phyloP scores from a whole-genome alignment of 106 monocot genomes.

The Acorus gramineus region DNA sequence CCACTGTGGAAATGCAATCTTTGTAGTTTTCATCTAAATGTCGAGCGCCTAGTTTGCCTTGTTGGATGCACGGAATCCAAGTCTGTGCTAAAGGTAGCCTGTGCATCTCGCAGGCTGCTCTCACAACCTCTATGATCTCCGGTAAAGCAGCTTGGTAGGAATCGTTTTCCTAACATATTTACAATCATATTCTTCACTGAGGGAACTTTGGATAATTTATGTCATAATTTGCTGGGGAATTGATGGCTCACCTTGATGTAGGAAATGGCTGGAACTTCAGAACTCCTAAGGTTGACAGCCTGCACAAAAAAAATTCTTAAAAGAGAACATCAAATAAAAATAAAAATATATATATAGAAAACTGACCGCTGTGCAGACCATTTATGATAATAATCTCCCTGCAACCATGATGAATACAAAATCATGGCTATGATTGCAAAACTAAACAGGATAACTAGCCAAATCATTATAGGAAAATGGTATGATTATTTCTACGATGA shows the following conservation, averaged over 20 bases:
- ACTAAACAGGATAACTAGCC: too few species aligned
- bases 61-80: conserved; percentile 70
- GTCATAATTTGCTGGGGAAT: background rate
- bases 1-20: conserved; percentile 57
- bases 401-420: too few species aligned
- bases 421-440: too few species aligned
- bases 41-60: conserved; percentile 47
- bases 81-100: conserved; percentile 68
- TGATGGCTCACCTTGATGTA: conserved; percentile 30
- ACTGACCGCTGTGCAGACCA: background rate
- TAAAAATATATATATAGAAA: background rate
- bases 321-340: background rate
- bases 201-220: too few species aligned
- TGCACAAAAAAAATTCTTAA: conserved; percentile 18
- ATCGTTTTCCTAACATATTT: conserved; percentile 25
- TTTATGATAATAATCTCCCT: too few species aligned
- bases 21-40: conserved; percentile 54
- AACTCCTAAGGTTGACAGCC: conserved; percentile 72
- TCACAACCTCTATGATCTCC: conserved; percentile 48
- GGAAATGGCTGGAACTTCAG: conserved; percentile 28
- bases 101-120: conserved; percentile 41
- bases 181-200: background rate
- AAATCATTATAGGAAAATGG: too few species aligned
- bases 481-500: too few species aligned
- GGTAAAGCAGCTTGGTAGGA: conserved; percentile 48